These are phyloP conservation scores for Phlegmacium glaucopus DNA, from an alignment of 768 basidiomycete species.

Conservation along the genomic window DNA sequence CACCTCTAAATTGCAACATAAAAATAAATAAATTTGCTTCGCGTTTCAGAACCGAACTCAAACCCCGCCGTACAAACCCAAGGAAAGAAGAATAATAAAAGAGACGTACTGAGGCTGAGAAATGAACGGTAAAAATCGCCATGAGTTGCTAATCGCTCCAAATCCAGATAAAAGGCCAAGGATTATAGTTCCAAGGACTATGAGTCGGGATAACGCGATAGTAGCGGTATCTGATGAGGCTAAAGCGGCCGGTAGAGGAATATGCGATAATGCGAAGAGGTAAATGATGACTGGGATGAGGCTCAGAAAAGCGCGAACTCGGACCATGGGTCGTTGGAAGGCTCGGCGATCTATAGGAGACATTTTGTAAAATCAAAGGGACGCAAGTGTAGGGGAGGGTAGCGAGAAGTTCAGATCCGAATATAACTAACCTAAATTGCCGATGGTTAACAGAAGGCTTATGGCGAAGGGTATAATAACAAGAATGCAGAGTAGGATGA, in stretches of 20 bases:
- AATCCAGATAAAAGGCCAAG: constrained; percentile 82
- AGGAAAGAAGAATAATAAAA: not conserved
- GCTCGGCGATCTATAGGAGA: constrained; percentile 2
- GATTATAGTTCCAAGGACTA: constrained; percentile 73
- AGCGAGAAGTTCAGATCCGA: too few species aligned
- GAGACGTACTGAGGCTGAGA: constrained; percentile 24
- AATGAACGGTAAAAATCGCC: constrained; percentile 51
- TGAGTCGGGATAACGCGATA: constrained; percentile 56
- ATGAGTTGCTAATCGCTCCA: constrained; percentile 67
- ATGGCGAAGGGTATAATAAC: constrained; percentile 63
- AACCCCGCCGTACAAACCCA: too few species aligned
- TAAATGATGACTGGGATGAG: constrained; percentile 52
- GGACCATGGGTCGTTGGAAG: constrained; percentile 20
- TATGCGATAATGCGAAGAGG: constrained; percentile 57
- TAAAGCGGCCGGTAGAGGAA: constrained; percentile 62
- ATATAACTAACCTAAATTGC: constrained; percentile 23
- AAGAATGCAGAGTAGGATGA: constrained; percentile 61
- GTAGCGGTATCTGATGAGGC: constrained; percentile 38
- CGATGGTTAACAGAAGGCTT: constrained; percentile 52
- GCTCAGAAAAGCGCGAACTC: constrained; percentile 36
- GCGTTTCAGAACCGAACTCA: too few species aligned
- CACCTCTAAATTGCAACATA: constrained; percentile 17
- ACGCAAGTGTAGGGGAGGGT: too few species aligned
- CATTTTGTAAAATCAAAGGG: too few species aligned
- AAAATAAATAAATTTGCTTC: not conserved